phyloP scores from a whole-genome alignment of 2,329 filamentous ascomycete genomes.

The Emmonsia crescens region DNA sequence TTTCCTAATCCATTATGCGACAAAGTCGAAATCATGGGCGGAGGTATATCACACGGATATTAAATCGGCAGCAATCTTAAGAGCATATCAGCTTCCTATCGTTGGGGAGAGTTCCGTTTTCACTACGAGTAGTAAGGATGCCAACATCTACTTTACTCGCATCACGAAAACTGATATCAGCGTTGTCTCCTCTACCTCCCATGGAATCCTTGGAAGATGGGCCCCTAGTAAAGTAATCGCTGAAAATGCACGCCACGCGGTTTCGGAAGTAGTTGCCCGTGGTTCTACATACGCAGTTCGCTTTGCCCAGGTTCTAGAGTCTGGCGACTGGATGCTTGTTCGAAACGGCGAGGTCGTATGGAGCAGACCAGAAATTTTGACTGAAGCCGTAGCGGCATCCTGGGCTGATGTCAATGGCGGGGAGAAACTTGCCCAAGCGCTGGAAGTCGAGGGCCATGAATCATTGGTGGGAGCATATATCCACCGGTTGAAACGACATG shows the following conservation, averaged over 20 bases:
- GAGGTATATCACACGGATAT: slow-evolving; percentile 77
- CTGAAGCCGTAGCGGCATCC: slow-evolving; percentile 65
- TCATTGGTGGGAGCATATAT: slow-evolving; percentile 73
- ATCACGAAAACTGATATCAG: slow-evolving; percentile 63
- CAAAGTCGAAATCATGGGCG: slow-evolving; percentile 60
- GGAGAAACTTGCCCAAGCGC: slow-evolving; percentile 64
- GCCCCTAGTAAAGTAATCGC: slow-evolving; percentile 40
- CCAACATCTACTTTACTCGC: slow-evolving; percentile 82
- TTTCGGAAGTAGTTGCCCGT: slow-evolving; percentile 73
- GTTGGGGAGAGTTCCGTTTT: slow-evolving; percentile 62
- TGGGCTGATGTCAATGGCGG: slow-evolving; percentile 68
- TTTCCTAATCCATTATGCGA: slow-evolving; percentile 74
- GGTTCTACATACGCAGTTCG: slow-evolving; percentile 64
- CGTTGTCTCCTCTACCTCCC: slow-evolving; percentile 64
- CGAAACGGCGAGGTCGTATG: slow-evolving; percentile 73
- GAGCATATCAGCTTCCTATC: slow-evolving; percentile 68
- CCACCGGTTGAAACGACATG: slow-evolving; percentile 73
- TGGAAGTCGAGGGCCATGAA: slow-evolving; percentile 78
- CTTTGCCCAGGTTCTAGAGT: slow-evolving; percentile 55
- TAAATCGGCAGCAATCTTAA: slow-evolving; percentile 56
- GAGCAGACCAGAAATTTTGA: slow-evolving; percentile 71
- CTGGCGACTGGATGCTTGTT: slow-evolving; percentile 69
- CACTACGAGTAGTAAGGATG: slow-evolving; percentile 63
- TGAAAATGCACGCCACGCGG: slow-evolving; percentile 51
- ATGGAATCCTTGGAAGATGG: slow-evolving; percentile 69